Percentiles rank a stretch among this genome's conserved stretches.
Evolutionary conservation across 2,329 filamentous ascomycete genomes (phyloP).

Genomic region (Colletotrichum tropicicola): DNA sequence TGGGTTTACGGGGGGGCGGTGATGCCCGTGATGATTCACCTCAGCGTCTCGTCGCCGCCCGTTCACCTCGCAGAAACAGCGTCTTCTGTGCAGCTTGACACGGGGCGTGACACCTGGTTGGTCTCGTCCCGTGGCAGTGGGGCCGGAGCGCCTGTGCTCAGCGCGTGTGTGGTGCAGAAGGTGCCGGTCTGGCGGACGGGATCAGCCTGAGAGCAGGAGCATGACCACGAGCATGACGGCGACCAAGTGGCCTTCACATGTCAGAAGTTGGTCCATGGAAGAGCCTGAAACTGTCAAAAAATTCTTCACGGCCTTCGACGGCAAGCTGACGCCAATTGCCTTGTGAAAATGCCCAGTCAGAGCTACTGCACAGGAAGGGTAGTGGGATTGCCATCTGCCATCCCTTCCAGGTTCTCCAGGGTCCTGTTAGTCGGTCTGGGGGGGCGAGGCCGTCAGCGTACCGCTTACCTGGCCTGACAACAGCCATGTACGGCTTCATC

Average conservation of each 20-base stretch:
- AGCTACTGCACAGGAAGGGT: not conserved
- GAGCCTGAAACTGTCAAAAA: slow-evolving; percentile 24
- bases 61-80: slow-evolving; percentile 10
- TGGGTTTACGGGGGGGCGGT: slow-evolving; percentile 20
- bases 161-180: too few species aligned
- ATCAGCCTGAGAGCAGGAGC: slow-evolving; percentile 14
- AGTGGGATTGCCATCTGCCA: slow-evolving; percentile 1
- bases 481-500: too few species aligned
- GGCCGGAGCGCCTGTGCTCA: not conserved
- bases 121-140: not conserved
- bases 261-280: slow-evolving; percentile 4
- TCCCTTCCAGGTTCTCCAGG: not conserved
- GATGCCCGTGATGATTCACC: not conserved
- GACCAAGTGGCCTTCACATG: slow-evolving; percentile 22
- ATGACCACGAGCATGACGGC: not conserved
- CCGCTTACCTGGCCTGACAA: too few species aligned
- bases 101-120: slow-evolving; percentile 4
- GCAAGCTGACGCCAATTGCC: slow-evolving; percentile 10
- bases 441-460: too few species aligned
- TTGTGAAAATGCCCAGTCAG: slow-evolving; percentile 17
- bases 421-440: too few species aligned
- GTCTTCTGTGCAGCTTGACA: slow-evolving; percentile 1
- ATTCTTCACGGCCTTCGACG: slow-evolving; percentile 9
- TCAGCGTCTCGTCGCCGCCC: not conserved
- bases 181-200: slow-evolving; percentile 1